Evolutionary conservation across 2,329 filamentous ascomycete species (phyloP), one percentile per base, ranked within the genome.

Genomic region (Ascochyta pisi): DNA sequence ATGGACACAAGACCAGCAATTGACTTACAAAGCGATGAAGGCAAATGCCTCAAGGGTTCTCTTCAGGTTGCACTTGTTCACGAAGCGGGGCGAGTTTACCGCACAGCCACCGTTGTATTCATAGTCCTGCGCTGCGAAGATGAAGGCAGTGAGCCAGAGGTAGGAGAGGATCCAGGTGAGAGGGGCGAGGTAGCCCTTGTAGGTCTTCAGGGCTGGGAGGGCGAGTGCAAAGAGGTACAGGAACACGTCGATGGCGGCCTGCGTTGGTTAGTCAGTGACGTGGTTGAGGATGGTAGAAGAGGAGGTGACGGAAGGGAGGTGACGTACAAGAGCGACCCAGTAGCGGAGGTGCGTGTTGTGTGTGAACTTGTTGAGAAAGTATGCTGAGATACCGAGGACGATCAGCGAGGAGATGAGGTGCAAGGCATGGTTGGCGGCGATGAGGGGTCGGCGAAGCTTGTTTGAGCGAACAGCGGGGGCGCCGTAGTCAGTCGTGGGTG

Each of bases 91-190:
- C 3, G 63, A 65, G 23, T 59, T 58, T 6, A 39, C 29, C 0
- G 31, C 39, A 22, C 61, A 66, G 0, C 51, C 51, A 13, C 41
- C 53, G 13, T 57, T 56, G 44, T 43, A 54, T 26, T 60, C 50
- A 42, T 68, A 67, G 48, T 68, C 64, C 50, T 68, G 65, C 3
- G 53, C 46, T 4, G 65, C 56, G 43, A 68, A 68, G 41, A 67
- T 61, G 34, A 67, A 68, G 34, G 61, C 65, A 15, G 63, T 63
- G 33, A 68, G 64, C 65, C 65, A 68, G 12, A 68, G 65, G 61
- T 68, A 68, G 7, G 54, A 58, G 47, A 68, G 51, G 15, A 61
- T 53, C 56, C 60, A 65, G 16, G 56, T 47, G 3, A 67, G 38
- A 1, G 64, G 64, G 1, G 62, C 61, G 24, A 60, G 46, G 39